Evolutionary conservation across 805 yeast species (phyloP), one percentile per base, ranked within the genome.

Genomic region (Metschnikowia noctiluminum): DNA sequence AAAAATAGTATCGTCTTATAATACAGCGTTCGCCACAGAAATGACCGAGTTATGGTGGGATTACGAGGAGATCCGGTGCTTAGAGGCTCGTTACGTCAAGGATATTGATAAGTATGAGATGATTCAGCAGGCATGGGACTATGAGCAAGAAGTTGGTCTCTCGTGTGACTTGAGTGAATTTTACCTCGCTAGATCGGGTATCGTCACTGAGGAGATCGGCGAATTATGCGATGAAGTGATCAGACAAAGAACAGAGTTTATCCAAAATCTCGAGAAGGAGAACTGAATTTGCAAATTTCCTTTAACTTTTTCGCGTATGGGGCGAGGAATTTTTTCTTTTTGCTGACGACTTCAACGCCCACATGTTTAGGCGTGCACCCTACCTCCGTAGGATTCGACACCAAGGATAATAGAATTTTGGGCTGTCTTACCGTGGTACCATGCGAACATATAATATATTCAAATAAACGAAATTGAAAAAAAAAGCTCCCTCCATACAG

Each of bases 101-200:
- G 97, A 92, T 66, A 82, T 94, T 52, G 98, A 92, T 68, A 92
- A 92, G 73, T 87, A 80, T 62, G 97, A 90, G 68, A 80, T 90
- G 80, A 73, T 87, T 55, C 78, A 86, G 56, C 89, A 88, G 70
- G 85, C 91, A 36, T 82, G 82, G 77, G 88, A 90, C 66, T 92
- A 91, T 63, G 96, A 89, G 70, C 84, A 81, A 57, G 72, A 73
- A 54, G 78, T 74, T 57, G 77, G 82, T 10, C 79, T 82, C 39
- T 66, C 65, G 44, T 78, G 78, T 52, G 82, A 81, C 57, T 74
- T 92, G 51, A 72, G 76, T 43, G 90, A 88, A 58, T 91, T 92
- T 61, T 82, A 82, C 70, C 58, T 69, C 26, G 84, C 94, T 3
- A 70, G 83, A 50, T 56, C 68, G 2, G 70, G 79, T 35, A 83